Base-by-base conservation (phyloP, 352 stramenopile species). In the Blastocystis sp. region DNA sequence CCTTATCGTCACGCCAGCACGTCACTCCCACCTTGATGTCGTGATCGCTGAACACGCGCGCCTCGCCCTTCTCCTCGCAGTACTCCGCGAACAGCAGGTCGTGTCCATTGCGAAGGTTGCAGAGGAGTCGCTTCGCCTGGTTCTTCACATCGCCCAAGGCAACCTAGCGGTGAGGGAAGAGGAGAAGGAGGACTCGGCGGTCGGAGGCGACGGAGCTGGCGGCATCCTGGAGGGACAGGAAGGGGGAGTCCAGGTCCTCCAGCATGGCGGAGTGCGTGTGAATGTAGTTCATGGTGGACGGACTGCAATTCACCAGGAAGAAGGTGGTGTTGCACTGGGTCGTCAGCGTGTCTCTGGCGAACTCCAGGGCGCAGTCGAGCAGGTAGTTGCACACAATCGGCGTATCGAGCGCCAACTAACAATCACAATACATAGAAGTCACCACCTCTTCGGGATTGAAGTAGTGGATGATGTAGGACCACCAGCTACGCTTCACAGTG, bases 381-480 rank as follows among this genome's bases (percentile, higher is more conserved):
- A 79, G 69, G 56, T 79, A 79, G n/a, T 79, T 43, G 28, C 69
- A 79, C 1, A 19, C 19, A 34, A 79, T 79, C 2, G 60, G 38
- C 10, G 69, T 38, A 4, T 79, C 69, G 7, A 41, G 17, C n/a
- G 69, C 17, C 34, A 79, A 41, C 69, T 79, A 79, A 21, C 10
- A 40, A 7, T 71, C 38, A 52, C 3, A 4, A 40, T 40, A n/a
- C 3, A 34, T 38, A 65, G 59, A 17, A 23, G 5, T 4, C 7
- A 65, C 28, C 53, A 76, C 66, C 4, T 41, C 21, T 48, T 76
- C 66, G 4, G 14, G 34, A 3, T 9, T 45, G 48, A 76, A 76
- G 66, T 56, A 48, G 10, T 17, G 23, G 5, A 2, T 40, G 21
- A 76, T 52, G 52, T 59, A 76, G 9, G 66, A 76, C 4, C 41